Conservation (phyloP, 345 rosid genomes). For the Citrus unshiu region DNA sequence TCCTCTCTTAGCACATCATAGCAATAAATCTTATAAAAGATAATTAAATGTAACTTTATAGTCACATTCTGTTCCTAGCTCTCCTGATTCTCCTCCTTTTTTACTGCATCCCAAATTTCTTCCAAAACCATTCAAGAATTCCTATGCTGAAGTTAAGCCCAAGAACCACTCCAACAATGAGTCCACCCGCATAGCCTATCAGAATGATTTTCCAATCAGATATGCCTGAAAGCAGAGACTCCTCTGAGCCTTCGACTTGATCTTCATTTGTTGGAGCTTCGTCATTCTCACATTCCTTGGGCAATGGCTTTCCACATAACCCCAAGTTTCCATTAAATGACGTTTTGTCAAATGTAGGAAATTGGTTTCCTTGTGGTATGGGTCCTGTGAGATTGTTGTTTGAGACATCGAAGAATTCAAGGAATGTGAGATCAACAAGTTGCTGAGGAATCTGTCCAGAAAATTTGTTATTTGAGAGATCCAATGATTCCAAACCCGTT, state of each 20-base stretch:
- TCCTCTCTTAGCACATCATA: too few species aligned
- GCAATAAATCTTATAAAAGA: too few species aligned
- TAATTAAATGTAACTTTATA: too few species aligned
- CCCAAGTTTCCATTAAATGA: background rate
- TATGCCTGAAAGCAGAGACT: background rate
- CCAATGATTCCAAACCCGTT: background rate
- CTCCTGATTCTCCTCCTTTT: too few species aligned
- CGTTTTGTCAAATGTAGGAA: background rate
- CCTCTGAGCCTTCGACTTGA: too few species aligned
- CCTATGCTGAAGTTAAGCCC: too few species aligned
- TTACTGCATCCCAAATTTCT: too few species aligned
- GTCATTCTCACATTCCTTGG: too few species aligned
- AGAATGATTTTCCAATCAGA: background rate
- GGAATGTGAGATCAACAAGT: background rate
- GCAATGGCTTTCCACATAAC: too few species aligned
- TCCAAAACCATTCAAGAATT: too few species aligned
- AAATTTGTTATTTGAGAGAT: background rate
- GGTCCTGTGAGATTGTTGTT: background rate
- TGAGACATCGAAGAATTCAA: background rate
- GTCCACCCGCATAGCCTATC: background rate
- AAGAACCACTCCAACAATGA: background rate
- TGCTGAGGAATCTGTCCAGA: background rate
- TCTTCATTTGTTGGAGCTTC: too few species aligned
- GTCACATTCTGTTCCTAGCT: background rate
- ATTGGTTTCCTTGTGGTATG: background rate